Percentiles rank a stretch among this genome's conserved stretches.
Evolutionary conservation across 495 filamentous ascomycete genomes (phyloP).

Genomic region (Amniculicola lignicola): DNA sequence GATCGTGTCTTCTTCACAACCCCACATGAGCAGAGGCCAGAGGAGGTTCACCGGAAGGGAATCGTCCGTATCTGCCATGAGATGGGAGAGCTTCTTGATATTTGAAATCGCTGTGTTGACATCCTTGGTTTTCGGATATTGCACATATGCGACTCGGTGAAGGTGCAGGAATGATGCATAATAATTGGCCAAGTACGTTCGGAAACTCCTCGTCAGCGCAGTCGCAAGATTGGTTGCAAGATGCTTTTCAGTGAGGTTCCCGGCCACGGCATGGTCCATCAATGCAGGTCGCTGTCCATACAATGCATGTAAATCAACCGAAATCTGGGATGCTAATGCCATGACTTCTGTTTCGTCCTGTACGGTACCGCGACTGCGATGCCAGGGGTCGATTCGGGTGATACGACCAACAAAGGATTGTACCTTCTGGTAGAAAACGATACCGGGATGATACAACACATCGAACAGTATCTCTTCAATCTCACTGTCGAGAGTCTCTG

Average conservation of each 20-base stretch:
- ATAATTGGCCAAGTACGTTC: conserved; percentile 46
- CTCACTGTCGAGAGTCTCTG: conserved; percentile 15
- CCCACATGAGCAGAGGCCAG: conserved; percentile 48
- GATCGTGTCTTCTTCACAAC: conserved; percentile 43
- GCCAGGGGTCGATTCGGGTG: conserved; percentile 21
- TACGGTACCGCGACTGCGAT: conserved; percentile 20
- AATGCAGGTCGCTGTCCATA: conserved; percentile 43
- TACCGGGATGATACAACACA: conserved; percentile 20
- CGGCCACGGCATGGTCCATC: conserved; percentile 46
- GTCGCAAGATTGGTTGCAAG: conserved; percentile 42
- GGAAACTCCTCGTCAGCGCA: conserved; percentile 42
- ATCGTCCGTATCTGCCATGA: conserved; percentile 37
- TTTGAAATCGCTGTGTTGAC: conserved; percentile 39
- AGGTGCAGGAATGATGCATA: conserved; percentile 46
- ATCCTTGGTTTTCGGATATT: conserved; percentile 42
- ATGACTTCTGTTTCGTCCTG: conserved; percentile 26
- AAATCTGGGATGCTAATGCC: conserved; percentile 31
- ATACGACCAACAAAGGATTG: conserved; percentile 23
- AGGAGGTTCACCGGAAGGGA: conserved; percentile 46
- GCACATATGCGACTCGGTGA: conserved; percentile 47
- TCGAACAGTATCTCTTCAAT: conserved; percentile 26
- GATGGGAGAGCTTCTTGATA: conserved; percentile 40
- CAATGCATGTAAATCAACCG: conserved; percentile 41
- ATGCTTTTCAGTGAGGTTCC: conserved; percentile 42
- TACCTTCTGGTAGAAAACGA: conserved; percentile 24